phyloP scores from a whole-genome alignment of 129 eudicot genomes.

The Tanacetum coccineum region DNA sequence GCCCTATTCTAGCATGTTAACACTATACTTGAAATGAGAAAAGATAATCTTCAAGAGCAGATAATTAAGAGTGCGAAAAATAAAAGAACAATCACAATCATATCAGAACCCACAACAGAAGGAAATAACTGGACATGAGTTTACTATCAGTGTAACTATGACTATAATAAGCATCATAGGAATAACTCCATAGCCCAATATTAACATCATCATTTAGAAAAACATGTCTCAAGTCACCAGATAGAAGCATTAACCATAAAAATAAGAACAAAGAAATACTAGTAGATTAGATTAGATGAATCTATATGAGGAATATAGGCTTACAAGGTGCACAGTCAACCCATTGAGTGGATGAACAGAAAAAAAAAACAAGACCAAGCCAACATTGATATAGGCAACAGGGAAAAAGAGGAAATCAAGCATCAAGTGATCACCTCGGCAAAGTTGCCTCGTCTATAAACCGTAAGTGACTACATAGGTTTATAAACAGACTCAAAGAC shows the following conservation, averaged over 20 bases:
- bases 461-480: not conserved
- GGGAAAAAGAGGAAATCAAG: conserved; percentile 74
- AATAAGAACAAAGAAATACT: not conserved
- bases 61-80: not conserved
- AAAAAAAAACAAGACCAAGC: conserved; percentile 18
- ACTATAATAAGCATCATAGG: conserved; percentile 49
- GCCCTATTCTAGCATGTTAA: too few relatives aligned
- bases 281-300: not conserved
- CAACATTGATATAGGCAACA: conserved; percentile 56
- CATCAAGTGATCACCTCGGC: conserved; percentile 38
- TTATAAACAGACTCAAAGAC: too few relatives aligned
- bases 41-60: too few relatives aligned
- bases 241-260: not conserved
- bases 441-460: conserved; percentile 48
- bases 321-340: conserved; percentile 17
- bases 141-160: conserved; percentile 67
- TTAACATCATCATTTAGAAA: conserved; percentile 45
- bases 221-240: conserved; percentile 1
- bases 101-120: not conserved
- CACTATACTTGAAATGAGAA: too few relatives aligned
- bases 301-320: conserved; percentile 14
- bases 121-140: conserved; percentile 16
- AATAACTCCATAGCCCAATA: conserved; percentile 41
- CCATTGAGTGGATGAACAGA: not conserved
- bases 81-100: not conserved